Evolutionary conservation across 2,329 filamentous ascomycete genomes (phyloP).

Genomic region (Boeremia exigua): DNA sequence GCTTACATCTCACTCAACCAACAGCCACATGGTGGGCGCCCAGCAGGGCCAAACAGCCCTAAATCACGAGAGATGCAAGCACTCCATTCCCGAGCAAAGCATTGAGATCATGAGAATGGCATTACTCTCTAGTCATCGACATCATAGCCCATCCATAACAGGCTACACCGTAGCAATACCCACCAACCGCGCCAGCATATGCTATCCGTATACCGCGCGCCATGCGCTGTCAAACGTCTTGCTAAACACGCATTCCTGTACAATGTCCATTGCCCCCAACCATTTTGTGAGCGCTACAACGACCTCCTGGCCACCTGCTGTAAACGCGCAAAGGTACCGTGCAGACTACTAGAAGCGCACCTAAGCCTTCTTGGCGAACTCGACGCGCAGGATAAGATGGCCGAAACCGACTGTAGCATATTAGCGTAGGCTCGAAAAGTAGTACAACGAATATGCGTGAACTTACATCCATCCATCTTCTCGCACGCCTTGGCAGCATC

Average conservation of each 20-base stretch:
- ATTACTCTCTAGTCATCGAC: constrained; percentile 11
- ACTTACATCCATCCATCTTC: constrained; percentile 93
- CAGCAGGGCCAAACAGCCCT: too few species aligned
- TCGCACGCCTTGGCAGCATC: constrained; percentile 92
- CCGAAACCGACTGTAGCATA: constrained; percentile 68
- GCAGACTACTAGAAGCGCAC: neutral
- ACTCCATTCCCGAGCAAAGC: neutral
- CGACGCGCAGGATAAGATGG: constrained; percentile 84
- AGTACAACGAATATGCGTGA: constrained; percentile 22
- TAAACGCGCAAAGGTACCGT: neutral
- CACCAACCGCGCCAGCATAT: neutral
- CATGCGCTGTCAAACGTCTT: neutral
- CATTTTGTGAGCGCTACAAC: neutral
- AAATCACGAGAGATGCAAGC: neutral
- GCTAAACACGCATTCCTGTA: neutral
- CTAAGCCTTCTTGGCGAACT: constrained; percentile 75
- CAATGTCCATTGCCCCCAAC: neutral
- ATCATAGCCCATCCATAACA: neutral
- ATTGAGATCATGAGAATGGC: constrained; percentile 12
- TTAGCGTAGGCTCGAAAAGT: constrained; percentile 21
- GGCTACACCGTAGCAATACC: neutral
- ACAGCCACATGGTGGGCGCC: too few species aligned
- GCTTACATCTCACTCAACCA: too few species aligned
- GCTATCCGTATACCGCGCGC: neutral
- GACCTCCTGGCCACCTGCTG: neutral